Evolutionary conservation across 2,329 filamentous ascomycete genomes (phyloP).

Genomic region (Ilyonectria sp.): DNA sequence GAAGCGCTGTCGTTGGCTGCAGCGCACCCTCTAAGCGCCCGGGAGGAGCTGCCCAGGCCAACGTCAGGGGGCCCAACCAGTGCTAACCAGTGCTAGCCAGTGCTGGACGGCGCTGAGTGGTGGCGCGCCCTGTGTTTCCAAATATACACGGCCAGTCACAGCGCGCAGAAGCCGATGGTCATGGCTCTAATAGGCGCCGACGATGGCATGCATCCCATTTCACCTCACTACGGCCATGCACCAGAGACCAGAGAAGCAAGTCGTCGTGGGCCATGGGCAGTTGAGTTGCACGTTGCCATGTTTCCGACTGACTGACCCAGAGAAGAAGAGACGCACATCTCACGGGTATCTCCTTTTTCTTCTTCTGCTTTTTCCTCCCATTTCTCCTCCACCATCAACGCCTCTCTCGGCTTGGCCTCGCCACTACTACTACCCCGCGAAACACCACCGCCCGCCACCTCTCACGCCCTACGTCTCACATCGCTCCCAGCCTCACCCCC

Average conservation of each 20-base stretch:
- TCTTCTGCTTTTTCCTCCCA: slow-evolving; percentile 3
- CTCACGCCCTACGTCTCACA: slow-evolving; percentile 44
- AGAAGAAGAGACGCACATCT: neutral
- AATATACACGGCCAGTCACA: slow-evolving; percentile 49
- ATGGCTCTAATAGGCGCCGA: slow-evolving; percentile 47
- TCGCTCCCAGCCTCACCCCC: slow-evolving; percentile 26
- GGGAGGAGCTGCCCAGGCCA: slow-evolving; percentile 27
- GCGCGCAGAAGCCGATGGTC: slow-evolving; percentile 29
- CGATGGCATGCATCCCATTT: slow-evolving; percentile 30
- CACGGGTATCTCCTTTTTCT: neutral
- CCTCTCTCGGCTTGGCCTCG: slow-evolving; percentile 3
- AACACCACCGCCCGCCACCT: slow-evolving; percentile 37
- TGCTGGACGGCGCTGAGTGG: slow-evolving; percentile 33
- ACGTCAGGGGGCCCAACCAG: slow-evolving; percentile 16
- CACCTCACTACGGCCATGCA: neutral
- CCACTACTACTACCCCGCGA: slow-evolving; percentile 39
- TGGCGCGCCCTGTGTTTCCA: slow-evolving; percentile 41
- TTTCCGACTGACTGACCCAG: neutral
- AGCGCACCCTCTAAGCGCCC: slow-evolving; percentile 44
- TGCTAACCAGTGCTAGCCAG: slow-evolving; percentile 29
- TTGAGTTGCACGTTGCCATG: neutral
- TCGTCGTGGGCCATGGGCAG: neutral
- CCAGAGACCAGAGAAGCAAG: no score
- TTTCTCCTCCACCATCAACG: neutral
- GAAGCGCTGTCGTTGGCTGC: slow-evolving; percentile 40